These are phyloP conservation scores for Talaromyces sp. DNA, from an alignment of 2,329 filamentous ascomycete species.

Conservation along the genomic window DNA sequence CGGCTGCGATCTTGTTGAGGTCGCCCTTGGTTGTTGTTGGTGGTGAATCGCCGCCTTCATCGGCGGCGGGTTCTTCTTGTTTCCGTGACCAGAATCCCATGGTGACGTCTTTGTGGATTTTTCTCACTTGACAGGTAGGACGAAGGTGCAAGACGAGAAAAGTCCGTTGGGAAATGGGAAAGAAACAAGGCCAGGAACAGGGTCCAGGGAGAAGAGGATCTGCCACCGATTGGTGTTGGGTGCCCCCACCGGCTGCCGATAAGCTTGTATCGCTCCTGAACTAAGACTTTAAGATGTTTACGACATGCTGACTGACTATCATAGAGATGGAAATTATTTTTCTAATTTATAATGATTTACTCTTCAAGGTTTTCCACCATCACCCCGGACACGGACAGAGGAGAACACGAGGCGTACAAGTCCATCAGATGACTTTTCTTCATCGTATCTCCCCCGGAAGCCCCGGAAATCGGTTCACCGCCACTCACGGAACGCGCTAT, in stretches of 20 bases:
- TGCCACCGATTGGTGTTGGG: background rate
- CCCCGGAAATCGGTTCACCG: background rate
- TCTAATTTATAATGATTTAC: no score
- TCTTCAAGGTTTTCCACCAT: no score
- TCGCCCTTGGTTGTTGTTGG: conserved; percentile 12
- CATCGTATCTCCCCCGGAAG: background rate
- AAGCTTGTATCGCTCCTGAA: background rate
- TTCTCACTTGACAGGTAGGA: background rate
- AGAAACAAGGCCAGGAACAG: background rate
- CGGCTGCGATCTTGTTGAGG: conserved; percentile 22
- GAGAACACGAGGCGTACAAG: background rate
- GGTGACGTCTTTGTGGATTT: background rate
- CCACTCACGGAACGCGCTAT: background rate
- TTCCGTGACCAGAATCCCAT: background rate
- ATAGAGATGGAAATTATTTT: no score
- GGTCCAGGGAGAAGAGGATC: background rate
- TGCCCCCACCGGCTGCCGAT: background rate
- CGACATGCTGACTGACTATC: no score
- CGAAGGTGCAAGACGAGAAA: background rate
- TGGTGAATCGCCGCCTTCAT: background rate
- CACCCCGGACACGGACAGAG: background rate
- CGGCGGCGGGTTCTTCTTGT: conserved; percentile 13
- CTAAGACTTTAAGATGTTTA: background rate
- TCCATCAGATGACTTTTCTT: background rate
- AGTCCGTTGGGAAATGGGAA: background rate